Base-by-base conservation (phyloP, 331 rosid species). In the Malus hybrid region DNA sequence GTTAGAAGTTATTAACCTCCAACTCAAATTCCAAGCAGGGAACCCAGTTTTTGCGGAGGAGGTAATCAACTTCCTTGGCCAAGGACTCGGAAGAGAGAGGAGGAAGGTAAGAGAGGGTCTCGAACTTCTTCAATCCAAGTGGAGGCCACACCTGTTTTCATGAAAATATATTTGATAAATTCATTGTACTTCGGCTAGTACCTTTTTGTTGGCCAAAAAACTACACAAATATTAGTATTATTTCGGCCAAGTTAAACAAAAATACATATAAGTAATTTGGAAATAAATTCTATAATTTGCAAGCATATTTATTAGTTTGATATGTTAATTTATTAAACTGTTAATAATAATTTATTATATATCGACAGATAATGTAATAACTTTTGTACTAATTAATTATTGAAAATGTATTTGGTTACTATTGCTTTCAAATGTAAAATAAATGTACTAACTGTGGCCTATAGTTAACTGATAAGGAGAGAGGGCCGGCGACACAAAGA, bases 81-180 rank as follows among this genome's bases (percentile, higher is more conserved):
- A 93, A 81, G 28, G 33, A 7, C 1, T 33, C 29, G 0, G 0
- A 0, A 6, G 9, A 2, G 0, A 93, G 86, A 0, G 65, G 55
- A 6, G 93, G 97, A 5, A 93, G 86, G 94, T 93, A 93, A 0
- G 98, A 93, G 4, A 93, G 90, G 24, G 98, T 93, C 95, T 93
- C 96, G 28, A 80, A 91, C 85, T 85, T 87, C 98, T 82, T 86
- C 89, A 2, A 0, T 10, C 88, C 90, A 19, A 39, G 1, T 83
- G 96, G 70, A 1, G 97, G 96, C 97, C 99, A 92, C 80, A 94
- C 99, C 97, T 94, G 63, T 33, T 36, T 6, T 5, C 24, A 66
- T 7, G 16, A 66, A 66, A 65, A 39, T 39, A 34, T 34, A 3
- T 24, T 62, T 5, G n/a, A 62, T 62, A 62, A 28, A 28, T 12